Base-by-base conservation (phyloP, 306 rosid species). In the Carpinus viminea region DNA sequence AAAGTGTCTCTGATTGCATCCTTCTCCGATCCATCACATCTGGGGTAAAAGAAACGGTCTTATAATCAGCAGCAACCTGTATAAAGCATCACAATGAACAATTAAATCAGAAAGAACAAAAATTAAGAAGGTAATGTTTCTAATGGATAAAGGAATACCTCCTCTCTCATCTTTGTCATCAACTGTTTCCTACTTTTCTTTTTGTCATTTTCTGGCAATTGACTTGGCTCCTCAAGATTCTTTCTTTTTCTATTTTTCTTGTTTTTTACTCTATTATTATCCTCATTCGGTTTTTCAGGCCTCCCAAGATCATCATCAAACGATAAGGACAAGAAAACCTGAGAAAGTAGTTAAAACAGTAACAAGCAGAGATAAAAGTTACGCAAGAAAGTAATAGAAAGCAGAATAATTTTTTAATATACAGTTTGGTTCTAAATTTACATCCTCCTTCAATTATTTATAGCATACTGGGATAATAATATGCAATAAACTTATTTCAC, bases 21-120 rank as follows among this genome's bases (percentile, higher is more conserved):
- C 82, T 88, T 87, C 88, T 88, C 87, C 64, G 85, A 88, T 90
- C 97, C 70, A 34, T 59, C 53, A 82, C 83, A 88, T 96, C 98
- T 28, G 86, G 89, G 18, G 93, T 81, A 77, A 90, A 88, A 55
- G 96, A 89, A 69, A 85, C 99, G 77, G 98, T 88, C 91, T 89
- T 96, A 87, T 96, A 96, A 80, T 93, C 98, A 68, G 99, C 98
- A 83, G 83, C 91, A 81, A 96, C 98, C 99, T 93, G 76, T 73
- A 70, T 10, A 80, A 78, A 79, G 53, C 81, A 83, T 57, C 54
- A 74, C 36, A 59, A 65, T 16, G 12, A 73, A 72, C 15, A 61
- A 24, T 52, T 36, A 73, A 16, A 66, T 43, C 41, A 74, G 77
- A 78, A 83, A 84, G 51, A 82, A 65, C 2, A 2, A 38, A 60